Conservation (phyloP, 2,329 filamentous ascomycete genomes). For the Hymenoscyphus linearis region DNA sequence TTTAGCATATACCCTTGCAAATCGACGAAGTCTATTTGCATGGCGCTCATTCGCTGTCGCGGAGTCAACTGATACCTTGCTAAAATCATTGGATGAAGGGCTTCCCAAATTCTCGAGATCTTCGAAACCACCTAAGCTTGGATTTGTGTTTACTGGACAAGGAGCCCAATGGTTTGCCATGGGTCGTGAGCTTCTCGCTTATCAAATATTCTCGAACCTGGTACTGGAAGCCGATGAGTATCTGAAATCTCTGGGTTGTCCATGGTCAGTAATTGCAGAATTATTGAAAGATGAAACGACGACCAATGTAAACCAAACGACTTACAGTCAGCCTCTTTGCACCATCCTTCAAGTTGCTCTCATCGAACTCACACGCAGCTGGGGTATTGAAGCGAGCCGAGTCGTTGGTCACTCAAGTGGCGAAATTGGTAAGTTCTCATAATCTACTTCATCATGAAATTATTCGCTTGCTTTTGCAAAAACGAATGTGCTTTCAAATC, state of each 20-base stretch:
- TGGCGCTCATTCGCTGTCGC: not conserved
- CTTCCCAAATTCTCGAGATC: slow-evolving; percentile 24
- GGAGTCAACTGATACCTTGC: not conserved
- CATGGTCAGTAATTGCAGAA: slow-evolving; percentile 31
- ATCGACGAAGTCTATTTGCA: not conserved
- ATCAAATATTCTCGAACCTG: slow-evolving; percentile 30
- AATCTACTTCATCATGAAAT: no score
- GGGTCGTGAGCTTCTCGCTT: slow-evolving; percentile 15
- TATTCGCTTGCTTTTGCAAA: not conserved
- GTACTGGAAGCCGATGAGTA: slow-evolving; percentile 22
- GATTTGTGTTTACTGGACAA: slow-evolving; percentile 14
- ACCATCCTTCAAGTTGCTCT: slow-evolving; percentile 42
- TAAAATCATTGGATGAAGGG: not conserved
- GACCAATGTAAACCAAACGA: slow-evolving; percentile 32
- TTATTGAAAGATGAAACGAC: slow-evolving; percentile 31
- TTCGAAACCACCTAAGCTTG: not conserved
- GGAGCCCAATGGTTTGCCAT: slow-evolving; percentile 16
- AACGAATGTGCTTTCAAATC: no score
- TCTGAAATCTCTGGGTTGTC: slow-evolving; percentile 31
- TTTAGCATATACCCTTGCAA: not conserved
- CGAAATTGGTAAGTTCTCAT: slow-evolving; percentile 33
- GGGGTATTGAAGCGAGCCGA: slow-evolving; percentile 33
- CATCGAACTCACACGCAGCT: slow-evolving; percentile 38
- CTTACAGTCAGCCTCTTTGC: slow-evolving; percentile 39
- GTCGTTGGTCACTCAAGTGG: slow-evolving; percentile 42